A percentile compares a stretch with the other conserved stretches of the same genome.
Evolutionary conservation across 1,139 yeast species (phyloP).

Genomic region (Blastobotrys persicus): DNA sequence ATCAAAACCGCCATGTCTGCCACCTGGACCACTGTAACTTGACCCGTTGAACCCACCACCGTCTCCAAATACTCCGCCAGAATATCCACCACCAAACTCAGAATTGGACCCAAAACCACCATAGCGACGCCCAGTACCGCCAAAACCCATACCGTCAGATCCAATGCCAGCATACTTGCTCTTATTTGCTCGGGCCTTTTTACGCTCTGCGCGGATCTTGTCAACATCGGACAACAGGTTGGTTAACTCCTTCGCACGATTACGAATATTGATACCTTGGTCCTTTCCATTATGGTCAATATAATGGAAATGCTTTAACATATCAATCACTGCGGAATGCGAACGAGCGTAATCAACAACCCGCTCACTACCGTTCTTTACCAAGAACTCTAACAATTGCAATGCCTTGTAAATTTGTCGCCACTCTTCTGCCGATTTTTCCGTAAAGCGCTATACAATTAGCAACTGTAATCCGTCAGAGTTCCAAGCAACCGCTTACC

Average conservation of each 20-base stretch:
- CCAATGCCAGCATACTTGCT: conserved; percentile 50
- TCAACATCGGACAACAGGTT: conserved; percentile 73
- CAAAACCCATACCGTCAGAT: conserved; percentile 44
- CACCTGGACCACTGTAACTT: conserved; percentile 35
- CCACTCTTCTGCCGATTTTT: conserved; percentile 96
- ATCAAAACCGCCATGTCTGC: conserved; percentile 33
- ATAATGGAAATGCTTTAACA: conserved; percentile 92
- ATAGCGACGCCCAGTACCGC: conserved; percentile 40
- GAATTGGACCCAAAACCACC: conserved; percentile 44
- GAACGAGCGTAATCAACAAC: conserved; percentile 93
- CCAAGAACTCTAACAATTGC: conserved; percentile 84
- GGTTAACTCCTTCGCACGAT: conserved; percentile 76
- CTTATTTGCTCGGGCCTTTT: conserved; percentile 62
- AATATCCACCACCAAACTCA: conserved; percentile 33
- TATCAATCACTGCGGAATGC: conserved; percentile 74
- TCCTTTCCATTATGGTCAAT: conserved; percentile 93
- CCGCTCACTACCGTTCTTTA: conserved; percentile 90
- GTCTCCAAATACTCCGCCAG: conserved; percentile 68
- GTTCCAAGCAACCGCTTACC: conserved; percentile 15
- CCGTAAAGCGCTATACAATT: conserved; percentile 63
- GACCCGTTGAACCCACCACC: conserved; percentile 64
- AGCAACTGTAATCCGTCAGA: background rate
- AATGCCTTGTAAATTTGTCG: conserved; percentile 93
- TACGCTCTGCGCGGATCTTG: conserved; percentile 77
- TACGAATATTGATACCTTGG: conserved; percentile 94